Percentiles rank a stretch among this genome's conserved stretches.
Conservation (phyloP, 1,284 basidiomycete species). For the Coniophora puteana region DNA sequence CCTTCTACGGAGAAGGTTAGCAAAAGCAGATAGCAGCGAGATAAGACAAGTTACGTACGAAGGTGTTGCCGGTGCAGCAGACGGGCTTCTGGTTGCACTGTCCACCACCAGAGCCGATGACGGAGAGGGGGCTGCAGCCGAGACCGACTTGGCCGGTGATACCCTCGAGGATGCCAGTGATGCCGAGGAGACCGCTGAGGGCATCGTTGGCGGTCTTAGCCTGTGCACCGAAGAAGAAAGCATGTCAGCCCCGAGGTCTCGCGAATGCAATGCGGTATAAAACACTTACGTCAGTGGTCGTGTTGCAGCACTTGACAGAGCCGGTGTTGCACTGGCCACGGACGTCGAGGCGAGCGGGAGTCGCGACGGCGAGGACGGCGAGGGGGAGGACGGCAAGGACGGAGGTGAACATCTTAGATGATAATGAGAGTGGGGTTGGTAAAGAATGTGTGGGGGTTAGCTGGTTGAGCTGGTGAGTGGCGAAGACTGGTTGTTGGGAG, state of each 20-base stretch:
- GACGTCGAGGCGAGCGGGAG: conserved; percentile 6
- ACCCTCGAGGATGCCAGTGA: background rate
- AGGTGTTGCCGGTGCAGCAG: conserved; percentile 13
- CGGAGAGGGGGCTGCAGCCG: conserved; percentile 8
- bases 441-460: no score
- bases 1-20: conserved; percentile 7
- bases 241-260: background rate
- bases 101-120: conserved; percentile 6
- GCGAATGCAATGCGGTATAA: background rate
- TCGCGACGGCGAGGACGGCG: conserved; percentile 11
- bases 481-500: no score
- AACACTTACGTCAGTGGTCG: conserved; percentile 5
- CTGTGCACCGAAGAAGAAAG: background rate
- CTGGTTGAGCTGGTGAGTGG: no score
- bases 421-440: no score
- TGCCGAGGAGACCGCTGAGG: background rate
- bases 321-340: conserved; percentile 11
- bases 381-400: conserved; percentile 19
- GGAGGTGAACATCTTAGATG: conserved; percentile 15
- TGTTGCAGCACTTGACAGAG: conserved; percentile 9
- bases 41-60: conserved; percentile 2
- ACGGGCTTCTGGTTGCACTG: conserved; percentile 7
- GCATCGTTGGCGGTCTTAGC: conserved; percentile 2
- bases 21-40: background rate
- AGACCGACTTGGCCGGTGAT: conserved; percentile 10